Evolutionary conservation across 148 eudicot genomes (phyloP), one percentile per base, ranked within the genome.

Genomic region (Chenopodium formosanum): DNA sequence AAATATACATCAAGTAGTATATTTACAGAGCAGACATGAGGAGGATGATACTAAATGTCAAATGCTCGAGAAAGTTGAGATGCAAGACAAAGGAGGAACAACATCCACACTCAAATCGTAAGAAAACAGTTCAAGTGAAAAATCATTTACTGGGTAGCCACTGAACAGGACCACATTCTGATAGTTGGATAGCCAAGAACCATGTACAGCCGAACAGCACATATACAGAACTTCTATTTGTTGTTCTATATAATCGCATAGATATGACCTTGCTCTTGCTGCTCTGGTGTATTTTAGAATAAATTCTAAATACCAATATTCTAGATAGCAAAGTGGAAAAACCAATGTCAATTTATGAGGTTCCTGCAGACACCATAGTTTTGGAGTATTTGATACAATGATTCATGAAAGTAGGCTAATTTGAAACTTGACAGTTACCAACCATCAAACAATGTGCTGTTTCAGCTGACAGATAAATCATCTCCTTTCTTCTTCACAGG

Each of bases 401-500:
- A 20, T 14, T 77, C 72, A 60, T 29, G 77, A 47, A 77, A 31
- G 31, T 12, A 8, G 6, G 65, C 34, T 63, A 17, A 44, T 16
- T 22, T 17, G 25, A 25, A 25, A 63, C 64, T 67, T 63, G 58
- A 70, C 25, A 74, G 14, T 58, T 4, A 70, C 46, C 62, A 76
- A 63, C 78, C 81, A 63, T 9, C 47, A 53, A 44, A n/a, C 19
- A 73, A 1, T 68, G 25, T 34, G 70, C 19, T 75, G 70, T 44
- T 50, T 86, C 64, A 89, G 70, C 81, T 58, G 48, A 79, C 32
- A 60, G 87, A 89, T 73, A 66, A 63, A 50, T 69, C 75, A 64
- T 80, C 80, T 80, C 83, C 86, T 84, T 87, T 89, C 69, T 29
- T 70, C 47, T 79, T 83, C 74, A 56, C 84, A 17, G 89, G 78